Conservation (phyloP, 2,329 filamentous ascomycete species). For the Penicillium sp. region DNA sequence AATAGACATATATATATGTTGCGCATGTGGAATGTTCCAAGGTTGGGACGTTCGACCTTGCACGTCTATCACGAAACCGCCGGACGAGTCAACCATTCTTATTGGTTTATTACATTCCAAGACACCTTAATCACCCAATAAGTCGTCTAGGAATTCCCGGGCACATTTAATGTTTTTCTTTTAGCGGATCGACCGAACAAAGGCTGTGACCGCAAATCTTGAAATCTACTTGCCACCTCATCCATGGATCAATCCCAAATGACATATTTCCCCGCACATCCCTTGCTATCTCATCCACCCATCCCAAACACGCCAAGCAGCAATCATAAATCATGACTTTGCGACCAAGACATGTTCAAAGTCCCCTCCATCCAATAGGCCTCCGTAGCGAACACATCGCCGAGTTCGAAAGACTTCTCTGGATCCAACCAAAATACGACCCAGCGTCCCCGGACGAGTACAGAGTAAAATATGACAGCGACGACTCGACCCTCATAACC, state of each 20-base stretch:
- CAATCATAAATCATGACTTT: background rate
- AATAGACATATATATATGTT: too few relatives aligned
- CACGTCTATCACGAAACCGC: too few relatives aligned
- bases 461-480: conserved; percentile 17
- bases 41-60: too few relatives aligned
- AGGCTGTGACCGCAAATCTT: background rate
- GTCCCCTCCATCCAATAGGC: conserved; percentile 19
- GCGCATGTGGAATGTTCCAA: too few relatives aligned
- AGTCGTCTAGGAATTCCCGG: too few relatives aligned
- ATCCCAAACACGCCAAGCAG: background rate
- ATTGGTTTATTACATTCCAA: too few relatives aligned
- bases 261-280: background rate
- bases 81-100: too few relatives aligned
- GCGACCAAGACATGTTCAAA: conserved; percentile 3
- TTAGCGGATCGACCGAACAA: background rate
- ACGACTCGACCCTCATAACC: conserved; percentile 25
- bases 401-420: conserved; percentile 20
- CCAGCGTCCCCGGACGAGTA: conserved; percentile 15
- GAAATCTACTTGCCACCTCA: background rate
- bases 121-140: too few relatives aligned
- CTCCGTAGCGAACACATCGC: conserved; percentile 26
- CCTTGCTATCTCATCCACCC: background rate
- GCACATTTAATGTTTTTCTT: too few relatives aligned
- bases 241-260: background rate
- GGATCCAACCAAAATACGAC: conserved; percentile 23